A percentile compares a stretch with the other conserved stretches of the same genome.
Conservation (phyloP, 352 stramenopile species). For the Phytophthora palmivora region DNA sequence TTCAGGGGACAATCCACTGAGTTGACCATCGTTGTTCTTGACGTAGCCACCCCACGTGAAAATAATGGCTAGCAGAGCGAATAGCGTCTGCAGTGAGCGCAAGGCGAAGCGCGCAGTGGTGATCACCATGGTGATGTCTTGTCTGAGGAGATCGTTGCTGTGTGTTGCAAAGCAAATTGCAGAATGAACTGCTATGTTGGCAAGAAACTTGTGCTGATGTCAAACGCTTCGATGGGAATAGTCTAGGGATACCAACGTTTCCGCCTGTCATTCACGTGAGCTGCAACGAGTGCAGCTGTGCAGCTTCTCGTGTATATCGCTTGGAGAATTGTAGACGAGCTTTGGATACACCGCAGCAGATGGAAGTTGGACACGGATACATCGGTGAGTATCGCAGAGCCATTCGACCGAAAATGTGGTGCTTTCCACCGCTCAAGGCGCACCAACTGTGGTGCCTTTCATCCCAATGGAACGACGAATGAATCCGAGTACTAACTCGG, state of each 20-base stretch:
- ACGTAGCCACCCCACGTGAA: slow-evolving; percentile 39
- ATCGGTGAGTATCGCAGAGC: slow-evolving; percentile 14
- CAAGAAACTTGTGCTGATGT: slow-evolving; percentile 5
- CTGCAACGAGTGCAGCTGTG: slow-evolving; percentile 5
- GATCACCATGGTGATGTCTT: slow-evolving; percentile 21
- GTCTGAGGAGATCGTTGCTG: slow-evolving; percentile 5
- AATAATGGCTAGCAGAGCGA: slow-evolving; percentile 27
- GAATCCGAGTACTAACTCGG: slow-evolving; percentile 15
- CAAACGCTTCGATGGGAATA: slow-evolving; percentile 13
- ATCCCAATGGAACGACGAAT: slow-evolving; percentile 13
- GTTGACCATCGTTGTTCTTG: slow-evolving; percentile 25
- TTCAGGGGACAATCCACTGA: slow-evolving; percentile 21
- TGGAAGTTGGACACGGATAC: slow-evolving; percentile 23
- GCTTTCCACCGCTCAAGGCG: background rate
- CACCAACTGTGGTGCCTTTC: too few relatives aligned
- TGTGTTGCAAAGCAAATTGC: slow-evolving; percentile 30
- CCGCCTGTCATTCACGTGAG: too few relatives aligned
- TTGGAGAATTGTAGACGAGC: slow-evolving; percentile 24
- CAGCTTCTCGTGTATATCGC: slow-evolving; percentile 29
- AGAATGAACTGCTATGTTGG: slow-evolving; percentile 24
- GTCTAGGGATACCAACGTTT: too few relatives aligned
- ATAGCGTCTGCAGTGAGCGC: slow-evolving; percentile 29
- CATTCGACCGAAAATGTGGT: background rate
- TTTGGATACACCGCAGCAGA: slow-evolving; percentile 27
- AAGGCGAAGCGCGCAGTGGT: slow-evolving; percentile 30